Conservation (phyloP, 306 rosid species). For the Parietaria judaica region DNA sequence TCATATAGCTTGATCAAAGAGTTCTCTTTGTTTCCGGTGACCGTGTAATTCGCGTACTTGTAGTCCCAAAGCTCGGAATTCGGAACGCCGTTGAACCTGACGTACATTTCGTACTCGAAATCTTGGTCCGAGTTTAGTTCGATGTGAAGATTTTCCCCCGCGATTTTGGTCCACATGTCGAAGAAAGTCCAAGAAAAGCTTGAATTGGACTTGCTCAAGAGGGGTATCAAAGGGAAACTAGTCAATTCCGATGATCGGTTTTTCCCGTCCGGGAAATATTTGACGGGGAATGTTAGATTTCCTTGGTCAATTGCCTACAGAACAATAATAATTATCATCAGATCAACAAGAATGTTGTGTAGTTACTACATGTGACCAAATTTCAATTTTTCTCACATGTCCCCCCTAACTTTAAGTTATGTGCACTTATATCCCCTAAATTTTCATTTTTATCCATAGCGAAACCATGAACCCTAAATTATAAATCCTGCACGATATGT, state of each 20-base stretch:
- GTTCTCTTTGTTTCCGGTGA: background rate
- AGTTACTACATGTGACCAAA: background rate
- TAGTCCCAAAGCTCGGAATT: slow-evolving; percentile 8
- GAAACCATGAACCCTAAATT: too few relatives aligned
- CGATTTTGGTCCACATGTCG: background rate
- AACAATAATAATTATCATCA: background rate
- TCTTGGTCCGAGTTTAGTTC: slow-evolving; percentile 4
- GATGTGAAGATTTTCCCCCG: slow-evolving; percentile 3
- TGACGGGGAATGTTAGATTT: background rate
- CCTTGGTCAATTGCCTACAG: background rate
- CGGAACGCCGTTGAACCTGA: slow-evolving; percentile 8
- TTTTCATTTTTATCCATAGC: too few relatives aligned
- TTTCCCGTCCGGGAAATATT: background rate
- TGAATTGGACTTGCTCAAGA: slow-evolving; percentile 7
- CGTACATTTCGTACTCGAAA: slow-evolving; percentile 4
- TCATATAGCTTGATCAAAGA: slow-evolving; percentile 10
- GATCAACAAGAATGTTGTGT: background rate
- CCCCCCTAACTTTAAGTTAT: background rate
- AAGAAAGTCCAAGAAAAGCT: slow-evolving; percentile 17
- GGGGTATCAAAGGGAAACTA: slow-evolving; percentile 3
- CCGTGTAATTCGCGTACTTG: background rate
- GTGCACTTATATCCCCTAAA: too few relatives aligned
- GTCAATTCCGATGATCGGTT: background rate
- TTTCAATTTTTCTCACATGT: too few relatives aligned
- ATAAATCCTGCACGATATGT: too few relatives aligned